These are phyloP conservation scores for Pseudopithomyces maydicus DNA, from an alignment of 2,329 filamentous ascomycete genomes.

Conservation along the genomic window DNA sequence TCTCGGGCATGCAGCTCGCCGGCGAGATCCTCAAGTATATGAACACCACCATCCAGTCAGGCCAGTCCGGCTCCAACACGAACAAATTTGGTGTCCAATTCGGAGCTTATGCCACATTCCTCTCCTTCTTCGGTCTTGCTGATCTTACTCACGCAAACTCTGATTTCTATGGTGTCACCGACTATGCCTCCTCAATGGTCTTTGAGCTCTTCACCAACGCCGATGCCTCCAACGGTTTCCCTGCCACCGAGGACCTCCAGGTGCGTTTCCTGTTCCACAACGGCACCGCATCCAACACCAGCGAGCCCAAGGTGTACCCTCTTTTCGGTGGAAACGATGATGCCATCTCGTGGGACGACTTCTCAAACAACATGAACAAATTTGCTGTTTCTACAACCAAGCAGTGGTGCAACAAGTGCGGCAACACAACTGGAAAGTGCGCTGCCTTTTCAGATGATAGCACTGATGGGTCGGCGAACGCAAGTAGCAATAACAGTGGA, in stretches of 20 bases:
- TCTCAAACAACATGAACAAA: conserved; percentile 65
- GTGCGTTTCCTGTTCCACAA: conserved; percentile 69
- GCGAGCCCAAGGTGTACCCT: conserved; percentile 59
- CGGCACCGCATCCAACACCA: conserved; percentile 56
- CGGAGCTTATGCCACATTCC: conserved; percentile 65
- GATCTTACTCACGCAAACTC: conserved; percentile 55
- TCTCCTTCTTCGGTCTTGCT: conserved; percentile 66
- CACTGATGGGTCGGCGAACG: conserved; percentile 13
- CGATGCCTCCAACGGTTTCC: conserved; percentile 50
- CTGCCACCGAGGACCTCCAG: conserved; percentile 55
- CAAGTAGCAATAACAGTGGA: conserved; percentile 25
- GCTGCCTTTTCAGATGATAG: conserved; percentile 50
- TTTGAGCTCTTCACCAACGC: conserved; percentile 70
- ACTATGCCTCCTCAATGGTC: conserved; percentile 81
- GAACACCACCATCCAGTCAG: conserved; percentile 48
- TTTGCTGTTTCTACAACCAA: conserved; percentile 69
- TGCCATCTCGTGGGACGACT: conserved; percentile 70
- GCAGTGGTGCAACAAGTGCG: conserved; percentile 77
- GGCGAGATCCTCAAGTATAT: conserved; percentile 52
- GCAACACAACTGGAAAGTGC: conserved; percentile 72
- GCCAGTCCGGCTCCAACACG: conserved; percentile 30
- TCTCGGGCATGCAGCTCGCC: conserved; percentile 55
- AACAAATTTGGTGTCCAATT: conserved; percentile 60
- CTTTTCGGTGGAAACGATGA: conserved; percentile 63
- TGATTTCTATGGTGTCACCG: conserved; percentile 77